phyloP scores from a whole-genome alignment of 2,329 filamentous ascomycete genomes.

The Cladosporium phlei region DNA sequence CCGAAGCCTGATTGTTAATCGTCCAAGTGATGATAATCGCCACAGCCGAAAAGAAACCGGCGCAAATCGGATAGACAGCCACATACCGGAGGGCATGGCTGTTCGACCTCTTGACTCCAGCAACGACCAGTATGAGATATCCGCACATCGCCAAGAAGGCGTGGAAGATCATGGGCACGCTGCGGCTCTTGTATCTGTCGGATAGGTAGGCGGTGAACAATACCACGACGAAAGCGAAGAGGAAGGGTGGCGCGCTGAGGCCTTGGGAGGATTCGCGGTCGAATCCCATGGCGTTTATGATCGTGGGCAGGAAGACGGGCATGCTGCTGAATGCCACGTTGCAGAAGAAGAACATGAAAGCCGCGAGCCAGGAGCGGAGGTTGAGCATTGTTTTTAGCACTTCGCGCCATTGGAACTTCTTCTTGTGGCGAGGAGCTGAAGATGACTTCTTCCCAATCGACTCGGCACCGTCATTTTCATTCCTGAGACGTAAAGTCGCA shows the following conservation, averaged over 20 bases:
- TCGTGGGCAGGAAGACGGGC: conserved; percentile 77
- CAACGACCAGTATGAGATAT: conserved; percentile 43
- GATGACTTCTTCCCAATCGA: neutral
- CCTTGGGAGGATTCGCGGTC: conserved; percentile 64
- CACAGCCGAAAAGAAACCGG: conserved; percentile 79
- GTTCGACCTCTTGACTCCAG: conserved; percentile 32
- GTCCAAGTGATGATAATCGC: conserved; percentile 84
- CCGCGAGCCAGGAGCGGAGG: conserved; percentile 69
- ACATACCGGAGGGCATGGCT: conserved; percentile 55
- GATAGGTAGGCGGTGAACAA: conserved; percentile 68
- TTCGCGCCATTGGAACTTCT: conserved; percentile 45
- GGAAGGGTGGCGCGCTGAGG: conserved; percentile 75
- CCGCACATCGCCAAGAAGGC: conserved; percentile 59
- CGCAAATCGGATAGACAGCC: conserved; percentile 70
- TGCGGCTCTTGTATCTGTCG: conserved; percentile 60
- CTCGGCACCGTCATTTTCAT: conserved; percentile 36
- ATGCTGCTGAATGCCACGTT: conserved; percentile 86
- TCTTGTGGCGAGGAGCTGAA: conserved; percentile 21
- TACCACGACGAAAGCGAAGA: conserved; percentile 67
- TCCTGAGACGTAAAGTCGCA: conserved; percentile 62
- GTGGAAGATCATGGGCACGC: conserved; percentile 62
- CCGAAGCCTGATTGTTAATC: conserved; percentile 74
- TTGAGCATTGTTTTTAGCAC: conserved; percentile 58
- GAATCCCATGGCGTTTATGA: conserved; percentile 60
- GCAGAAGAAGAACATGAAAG: conserved; percentile 77